Conservation (phyloP, 2,329 filamentous ascomycete species). For the Fusarium tuaranense region DNA sequence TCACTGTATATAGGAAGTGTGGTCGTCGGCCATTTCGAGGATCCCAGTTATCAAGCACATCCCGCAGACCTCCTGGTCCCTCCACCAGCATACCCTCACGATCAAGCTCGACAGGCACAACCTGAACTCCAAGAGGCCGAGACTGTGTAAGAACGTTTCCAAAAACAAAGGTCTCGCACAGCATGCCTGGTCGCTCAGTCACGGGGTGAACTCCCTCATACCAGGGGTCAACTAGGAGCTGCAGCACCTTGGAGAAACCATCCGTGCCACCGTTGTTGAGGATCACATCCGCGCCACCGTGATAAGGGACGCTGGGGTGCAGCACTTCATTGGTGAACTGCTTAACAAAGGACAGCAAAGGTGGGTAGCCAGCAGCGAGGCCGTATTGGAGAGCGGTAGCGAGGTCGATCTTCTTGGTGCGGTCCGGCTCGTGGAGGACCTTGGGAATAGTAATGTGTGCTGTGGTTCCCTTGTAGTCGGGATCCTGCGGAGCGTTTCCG, state of each 20-base stretch:
- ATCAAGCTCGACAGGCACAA: slow-evolving; percentile 81
- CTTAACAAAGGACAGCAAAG: slow-evolving; percentile 81
- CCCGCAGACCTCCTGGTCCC: slow-evolving; percentile 79
- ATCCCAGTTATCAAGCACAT: slow-evolving; percentile 89
- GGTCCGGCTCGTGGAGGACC: slow-evolving; percentile 66
- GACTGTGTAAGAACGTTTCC: slow-evolving; percentile 79
- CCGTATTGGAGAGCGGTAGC: slow-evolving; percentile 89
- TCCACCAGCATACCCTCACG: slow-evolving; percentile 81
- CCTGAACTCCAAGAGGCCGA: slow-evolving; percentile 75
- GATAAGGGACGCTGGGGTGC: slow-evolving; percentile 85
- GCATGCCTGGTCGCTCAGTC: slow-evolving; percentile 77
- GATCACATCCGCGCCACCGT: slow-evolving; percentile 79
- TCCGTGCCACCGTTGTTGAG: slow-evolving; percentile 88
- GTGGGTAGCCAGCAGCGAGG: slow-evolving; percentile 82
- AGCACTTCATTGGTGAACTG: slow-evolving; percentile 82
- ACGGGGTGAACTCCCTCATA: slow-evolving; percentile 74
- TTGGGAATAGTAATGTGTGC: slow-evolving; percentile 79
- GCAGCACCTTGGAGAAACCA: slow-evolving; percentile 82
- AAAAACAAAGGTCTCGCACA: slow-evolving; percentile 86
- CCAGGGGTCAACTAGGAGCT: slow-evolving; percentile 83
- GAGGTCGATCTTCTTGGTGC: slow-evolving; percentile 80
- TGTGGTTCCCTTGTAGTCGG: slow-evolving; percentile 53
- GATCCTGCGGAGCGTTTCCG: slow-evolving; percentile 19
- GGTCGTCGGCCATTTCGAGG: slow-evolving; percentile 77
- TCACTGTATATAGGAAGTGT: slow-evolving; percentile 90